phyloP scores from a whole-genome alignment of 306 rosid species.

The Crataegus laevigata region DNA sequence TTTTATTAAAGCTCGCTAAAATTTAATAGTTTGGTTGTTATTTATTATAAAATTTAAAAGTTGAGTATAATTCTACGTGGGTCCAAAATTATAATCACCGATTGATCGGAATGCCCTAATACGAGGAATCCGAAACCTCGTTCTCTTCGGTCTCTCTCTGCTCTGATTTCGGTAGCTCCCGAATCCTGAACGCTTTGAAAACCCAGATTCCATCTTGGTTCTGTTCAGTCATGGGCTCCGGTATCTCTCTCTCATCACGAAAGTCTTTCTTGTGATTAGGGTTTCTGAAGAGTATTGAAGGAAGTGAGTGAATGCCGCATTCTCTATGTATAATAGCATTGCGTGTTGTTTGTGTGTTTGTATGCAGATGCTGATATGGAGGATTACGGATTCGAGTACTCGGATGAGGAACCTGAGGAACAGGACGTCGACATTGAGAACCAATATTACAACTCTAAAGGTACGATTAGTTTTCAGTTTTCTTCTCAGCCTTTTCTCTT shows the following conservation, averaged over 20 bases:
- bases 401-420: slow-evolving; percentile 99
- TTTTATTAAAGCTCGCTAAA: no score
- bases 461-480: neutral
- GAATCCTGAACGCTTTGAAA: neutral
- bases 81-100: neutral
- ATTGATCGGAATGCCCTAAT: neutral
- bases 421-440: slow-evolving; percentile 98
- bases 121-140: neutral
- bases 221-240: slow-evolving; percentile 14
- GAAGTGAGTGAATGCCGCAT: neutral
- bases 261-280: neutral
- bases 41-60: no score
- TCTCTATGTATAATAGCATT: neutral
- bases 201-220: neutral
- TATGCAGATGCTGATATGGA: slow-evolving; percentile 95
- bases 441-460: slow-evolving; percentile 95
- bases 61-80: no score
- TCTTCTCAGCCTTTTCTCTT: neutral
- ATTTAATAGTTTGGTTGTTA: no score
- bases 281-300: neutral
- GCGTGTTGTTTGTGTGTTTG: neutral
- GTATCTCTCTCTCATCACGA: neutral
- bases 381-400: slow-evolving; percentile 95
- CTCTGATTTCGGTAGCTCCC: neutral
- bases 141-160: neutral